Percentiles rank a stretch among this genome's conserved stretches.
Evolutionary conservation across 345 rosid species (phyloP).

Genomic region (Eucalyptus virginea): DNA sequence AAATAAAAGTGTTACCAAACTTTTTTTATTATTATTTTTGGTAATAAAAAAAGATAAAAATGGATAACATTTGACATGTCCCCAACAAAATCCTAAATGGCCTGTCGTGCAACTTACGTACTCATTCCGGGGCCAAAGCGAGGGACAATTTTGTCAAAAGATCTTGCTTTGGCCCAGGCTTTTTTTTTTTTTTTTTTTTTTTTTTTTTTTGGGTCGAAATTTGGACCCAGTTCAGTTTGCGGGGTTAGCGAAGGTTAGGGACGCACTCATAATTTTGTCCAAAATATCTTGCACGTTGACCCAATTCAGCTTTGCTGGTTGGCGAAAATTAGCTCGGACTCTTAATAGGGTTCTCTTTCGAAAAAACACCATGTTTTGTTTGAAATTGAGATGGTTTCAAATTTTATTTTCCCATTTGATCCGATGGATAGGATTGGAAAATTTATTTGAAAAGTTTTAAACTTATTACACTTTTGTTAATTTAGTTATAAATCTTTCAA

Average conservation of each 20-base stretch:
- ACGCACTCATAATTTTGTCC: neutral
- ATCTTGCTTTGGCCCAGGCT: no score
- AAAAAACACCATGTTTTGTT: neutral
- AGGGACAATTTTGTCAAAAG: no score
- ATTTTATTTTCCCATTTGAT: neutral
- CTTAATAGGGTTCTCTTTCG: fast-evolving
- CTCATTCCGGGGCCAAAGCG: no score
- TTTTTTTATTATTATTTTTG: fast-evolving
- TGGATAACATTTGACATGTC: fast-evolving
- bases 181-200: no score
- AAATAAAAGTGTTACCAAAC: no score
- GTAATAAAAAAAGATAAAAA: no score
- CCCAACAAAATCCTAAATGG: no score
- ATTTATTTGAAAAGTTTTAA: fast-evolving
- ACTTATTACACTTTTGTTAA: fast-evolving
- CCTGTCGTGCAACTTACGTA: no score
- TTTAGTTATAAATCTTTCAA: fast-evolving
- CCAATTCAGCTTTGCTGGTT: neutral
- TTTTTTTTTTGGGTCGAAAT: no score
- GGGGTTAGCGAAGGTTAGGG: no score
- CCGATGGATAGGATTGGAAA: fast-evolving
- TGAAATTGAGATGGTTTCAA: neutral
- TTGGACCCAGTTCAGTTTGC: no score
- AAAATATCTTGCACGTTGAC: neutral
- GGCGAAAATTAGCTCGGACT: neutral